Evolutionary conservation across 768 basidiomycete genomes (phyloP).

Genomic region (Boletus pseudo-olivaceus): DNA sequence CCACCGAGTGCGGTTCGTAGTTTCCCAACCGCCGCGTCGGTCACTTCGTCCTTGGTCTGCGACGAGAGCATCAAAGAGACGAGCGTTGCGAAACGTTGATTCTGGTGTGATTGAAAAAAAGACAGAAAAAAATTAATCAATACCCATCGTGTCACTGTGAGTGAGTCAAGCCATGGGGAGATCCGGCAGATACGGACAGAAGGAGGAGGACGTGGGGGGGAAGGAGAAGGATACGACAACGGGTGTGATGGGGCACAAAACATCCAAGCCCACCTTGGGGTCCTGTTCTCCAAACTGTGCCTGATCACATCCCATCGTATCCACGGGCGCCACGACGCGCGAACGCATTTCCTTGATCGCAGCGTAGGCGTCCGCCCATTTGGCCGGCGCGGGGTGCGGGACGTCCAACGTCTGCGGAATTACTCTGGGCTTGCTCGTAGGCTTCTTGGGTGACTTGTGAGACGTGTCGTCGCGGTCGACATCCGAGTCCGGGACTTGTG

Average conservation of each 20-base stretch:
- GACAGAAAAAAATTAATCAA: background rate
- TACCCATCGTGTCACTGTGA: background rate
- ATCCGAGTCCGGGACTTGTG: background rate
- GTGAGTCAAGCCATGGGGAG: background rate
- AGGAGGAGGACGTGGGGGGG: background rate
- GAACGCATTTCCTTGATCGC: slow-evolving; percentile 75
- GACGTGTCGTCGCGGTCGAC: background rate
- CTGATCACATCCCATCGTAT: slow-evolving; percentile 85
- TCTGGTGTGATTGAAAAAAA: slow-evolving; percentile 41
- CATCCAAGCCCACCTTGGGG: slow-evolving; percentile 49
- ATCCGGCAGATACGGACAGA: background rate
- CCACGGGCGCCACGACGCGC: slow-evolving; percentile 76
- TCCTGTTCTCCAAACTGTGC: slow-evolving; percentile 62
- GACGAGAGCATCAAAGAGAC: slow-evolving; percentile 94
- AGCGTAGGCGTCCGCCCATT: slow-evolving; percentile 69
- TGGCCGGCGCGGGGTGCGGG: slow-evolving; percentile 64
- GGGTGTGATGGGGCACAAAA: background rate
- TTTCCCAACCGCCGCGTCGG: slow-evolving; percentile 71
- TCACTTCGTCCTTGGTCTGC: slow-evolving; percentile 92
- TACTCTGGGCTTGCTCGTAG: slow-evolving; percentile 52
- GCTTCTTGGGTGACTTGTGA: slow-evolving; percentile 16
- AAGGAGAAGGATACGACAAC: too few species aligned
- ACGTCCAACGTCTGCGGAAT: slow-evolving; percentile 51
- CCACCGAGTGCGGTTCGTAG: slow-evolving; percentile 75
- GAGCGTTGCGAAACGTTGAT: slow-evolving; percentile 76